A percentile compares a stretch with the other conserved stretches of the same genome.
Evolutionary conservation across 2,329 filamentous ascomycete genomes (phyloP).

Genomic region (Monosporascus sp.): DNA sequence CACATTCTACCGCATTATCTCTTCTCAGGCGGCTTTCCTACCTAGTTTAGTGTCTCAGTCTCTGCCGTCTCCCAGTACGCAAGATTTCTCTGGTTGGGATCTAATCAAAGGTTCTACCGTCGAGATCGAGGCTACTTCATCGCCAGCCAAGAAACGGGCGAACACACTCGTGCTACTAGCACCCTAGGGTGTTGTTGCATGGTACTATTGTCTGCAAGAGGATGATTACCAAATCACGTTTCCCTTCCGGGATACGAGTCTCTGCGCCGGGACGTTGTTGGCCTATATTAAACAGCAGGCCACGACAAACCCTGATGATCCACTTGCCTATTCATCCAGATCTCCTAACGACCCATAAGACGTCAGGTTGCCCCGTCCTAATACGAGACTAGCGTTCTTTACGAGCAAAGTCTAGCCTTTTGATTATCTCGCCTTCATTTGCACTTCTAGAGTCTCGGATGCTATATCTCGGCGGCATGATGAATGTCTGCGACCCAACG

Average conservation of each 20-base stretch:
- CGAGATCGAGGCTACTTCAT: constrained; percentile 9
- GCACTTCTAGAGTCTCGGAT: neutral
- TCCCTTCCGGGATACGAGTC: constrained; percentile 18
- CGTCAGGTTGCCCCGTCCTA: constrained; percentile 1
- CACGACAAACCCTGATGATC: constrained; percentile 2
- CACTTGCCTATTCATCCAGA: constrained; percentile 10
- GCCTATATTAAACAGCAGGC: constrained; percentile 22
- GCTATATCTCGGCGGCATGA: neutral
- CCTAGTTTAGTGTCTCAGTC: neutral
- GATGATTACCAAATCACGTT: constrained; percentile 8
- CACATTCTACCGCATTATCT: neutral
- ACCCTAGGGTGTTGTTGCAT: constrained; percentile 19
- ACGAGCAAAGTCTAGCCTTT: neutral
- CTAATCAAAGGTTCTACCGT: constrained; percentile 7
- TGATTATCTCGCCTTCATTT: neutral
- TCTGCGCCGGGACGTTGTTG: constrained; percentile 18
- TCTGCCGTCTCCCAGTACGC: neutral
- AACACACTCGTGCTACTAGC: constrained; percentile 12
- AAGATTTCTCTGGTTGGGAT: constrained; percentile 7
- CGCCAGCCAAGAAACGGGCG: constrained; percentile 11
- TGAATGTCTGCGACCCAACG: neutral
- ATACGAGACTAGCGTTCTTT: neutral
- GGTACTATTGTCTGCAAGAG: constrained; percentile 13
- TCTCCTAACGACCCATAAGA: constrained; percentile 15
- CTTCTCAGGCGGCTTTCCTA: neutral